Evolutionary conservation across 768 basidiomycete species (phyloP).

Genomic region (Tubosaeta sp.): DNA sequence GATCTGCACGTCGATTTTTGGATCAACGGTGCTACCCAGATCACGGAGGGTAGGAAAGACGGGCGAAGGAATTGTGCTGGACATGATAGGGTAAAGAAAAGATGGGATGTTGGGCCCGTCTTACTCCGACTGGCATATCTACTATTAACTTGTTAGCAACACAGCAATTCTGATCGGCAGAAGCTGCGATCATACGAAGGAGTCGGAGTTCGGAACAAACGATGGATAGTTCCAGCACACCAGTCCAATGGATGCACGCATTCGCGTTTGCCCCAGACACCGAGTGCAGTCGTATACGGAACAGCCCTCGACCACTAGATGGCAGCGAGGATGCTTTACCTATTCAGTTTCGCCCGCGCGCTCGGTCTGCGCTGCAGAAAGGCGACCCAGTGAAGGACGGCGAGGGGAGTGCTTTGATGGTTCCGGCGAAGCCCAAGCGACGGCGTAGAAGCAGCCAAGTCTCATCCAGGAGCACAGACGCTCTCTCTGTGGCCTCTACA

Average conservation of each 20-base stretch:
- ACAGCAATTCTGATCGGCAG: background rate
- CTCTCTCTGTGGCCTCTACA: background rate
- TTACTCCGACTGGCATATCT: background rate
- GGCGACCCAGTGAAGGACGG: background rate
- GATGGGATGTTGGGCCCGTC: background rate
- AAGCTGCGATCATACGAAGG: too few species aligned
- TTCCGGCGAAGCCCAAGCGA: conserved; percentile 3
- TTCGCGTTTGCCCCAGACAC: conserved; percentile 18
- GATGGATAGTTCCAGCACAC: too few species aligned
- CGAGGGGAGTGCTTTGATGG: background rate
- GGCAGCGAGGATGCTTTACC: conserved; percentile 5
- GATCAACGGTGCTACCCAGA: conserved; percentile 23
- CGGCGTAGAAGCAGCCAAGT: background rate
- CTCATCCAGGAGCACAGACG: background rate
- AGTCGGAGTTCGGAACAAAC: too few species aligned
- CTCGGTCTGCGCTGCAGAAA: background rate
- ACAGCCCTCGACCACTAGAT: background rate
- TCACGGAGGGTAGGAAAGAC: conserved; percentile 23
- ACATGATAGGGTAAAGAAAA: conserved; percentile 8
- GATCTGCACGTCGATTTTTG: conserved; percentile 33
- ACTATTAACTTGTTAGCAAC: background rate
- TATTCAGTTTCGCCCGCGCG: conserved; percentile 2
- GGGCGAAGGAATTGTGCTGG: background rate
- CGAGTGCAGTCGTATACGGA: background rate
- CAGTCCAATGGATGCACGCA: conserved; percentile 6